A percentile compares a stretch with the other conserved stretches of the same genome.
These are phyloP conservation scores for Monilinia laxa DNA, from an alignment of 2,329 filamentous ascomycete genomes.

Conservation along the genomic window DNA sequence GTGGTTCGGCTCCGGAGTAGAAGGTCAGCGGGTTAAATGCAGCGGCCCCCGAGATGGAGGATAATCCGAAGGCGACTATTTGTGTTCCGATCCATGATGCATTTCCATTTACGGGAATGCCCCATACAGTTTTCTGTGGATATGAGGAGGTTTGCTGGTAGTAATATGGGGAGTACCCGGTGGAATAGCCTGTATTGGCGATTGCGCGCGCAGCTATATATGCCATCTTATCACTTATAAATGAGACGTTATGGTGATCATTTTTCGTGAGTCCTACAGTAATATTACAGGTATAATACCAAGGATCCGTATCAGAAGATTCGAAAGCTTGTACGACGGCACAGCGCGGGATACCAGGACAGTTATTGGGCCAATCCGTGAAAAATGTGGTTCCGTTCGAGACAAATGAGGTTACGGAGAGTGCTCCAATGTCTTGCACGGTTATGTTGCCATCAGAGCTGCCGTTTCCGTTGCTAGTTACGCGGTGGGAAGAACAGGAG, in stretches of 20 bases:
- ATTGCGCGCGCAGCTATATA: slow-evolving; percentile 43
- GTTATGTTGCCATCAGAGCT: slow-evolving; percentile 31
- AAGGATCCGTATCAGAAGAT: slow-evolving; percentile 41
- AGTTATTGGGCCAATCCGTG: slow-evolving; percentile 36
- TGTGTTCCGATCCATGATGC: slow-evolving; percentile 41
- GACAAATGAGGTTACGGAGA: slow-evolving; percentile 35
- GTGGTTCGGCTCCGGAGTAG: slow-evolving; percentile 27
- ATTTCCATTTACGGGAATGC: slow-evolving; percentile 40
- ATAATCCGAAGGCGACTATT: slow-evolving; percentile 43
- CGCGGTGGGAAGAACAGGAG: slow-evolving; percentile 39
- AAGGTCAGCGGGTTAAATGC: slow-evolving; percentile 28
- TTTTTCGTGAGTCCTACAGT: slow-evolving; percentile 42
- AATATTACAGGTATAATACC: slow-evolving; percentile 47
- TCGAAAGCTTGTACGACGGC: slow-evolving; percentile 43
- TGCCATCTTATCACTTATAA: slow-evolving; percentile 42
- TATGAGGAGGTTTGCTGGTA: slow-evolving; percentile 44
- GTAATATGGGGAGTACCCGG: not conserved
- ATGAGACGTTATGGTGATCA: slow-evolving; percentile 32
- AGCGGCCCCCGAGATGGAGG: slow-evolving; percentile 34
- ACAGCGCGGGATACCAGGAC: slow-evolving; percentile 30
- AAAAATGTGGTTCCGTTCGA: slow-evolving; percentile 44
- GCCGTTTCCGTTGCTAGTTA: slow-evolving; percentile 41
- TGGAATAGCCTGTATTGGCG: slow-evolving; percentile 45
- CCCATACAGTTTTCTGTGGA: slow-evolving; percentile 45
- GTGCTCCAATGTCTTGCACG: slow-evolving; percentile 35